Conservation (phyloP, 768 basidiomycete genomes). For the Trametes maxima region DNA sequence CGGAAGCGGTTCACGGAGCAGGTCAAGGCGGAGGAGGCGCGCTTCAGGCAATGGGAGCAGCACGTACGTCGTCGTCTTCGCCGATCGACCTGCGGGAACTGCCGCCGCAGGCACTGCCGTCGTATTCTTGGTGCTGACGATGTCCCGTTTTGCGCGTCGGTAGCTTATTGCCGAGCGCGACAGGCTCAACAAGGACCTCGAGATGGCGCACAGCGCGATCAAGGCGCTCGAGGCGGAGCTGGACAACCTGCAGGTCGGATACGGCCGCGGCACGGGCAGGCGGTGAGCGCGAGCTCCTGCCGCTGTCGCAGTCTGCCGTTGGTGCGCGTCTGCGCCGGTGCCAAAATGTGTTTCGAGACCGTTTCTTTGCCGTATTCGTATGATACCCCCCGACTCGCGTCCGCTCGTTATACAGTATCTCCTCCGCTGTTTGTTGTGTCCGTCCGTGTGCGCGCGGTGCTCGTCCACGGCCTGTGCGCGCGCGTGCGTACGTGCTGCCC, state of each 20-base stretch:
- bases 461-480: background rate
- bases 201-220: constrained; percentile 88
- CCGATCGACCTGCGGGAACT: background rate
- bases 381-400: constrained; percentile 22
- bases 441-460: background rate
- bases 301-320: background rate
- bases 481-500: background rate
- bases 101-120: no score
- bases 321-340: background rate
- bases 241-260: constrained; percentile 86
- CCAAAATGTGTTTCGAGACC: constrained; percentile 11
- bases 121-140: background rate
- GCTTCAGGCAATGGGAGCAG: constrained; percentile 99
- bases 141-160: constrained; percentile 22
- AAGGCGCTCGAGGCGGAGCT: constrained; percentile 90
- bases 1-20: constrained; percentile 99
- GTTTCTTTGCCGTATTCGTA: constrained; percentile 5
- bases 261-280: constrained; percentile 72
- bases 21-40: constrained; percentile 96
- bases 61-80: constrained; percentile 60
- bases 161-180: constrained; percentile 98
- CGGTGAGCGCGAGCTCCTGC: constrained; percentile 39
- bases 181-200: constrained; percentile 98
- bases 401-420: constrained; percentile 20
- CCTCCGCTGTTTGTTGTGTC: constrained; percentile 8